A percentile compares a stretch with the other conserved stretches of the same genome.
Conservation (phyloP, 805 yeast genomes). For the Kurtzmaniella fragi region DNA sequence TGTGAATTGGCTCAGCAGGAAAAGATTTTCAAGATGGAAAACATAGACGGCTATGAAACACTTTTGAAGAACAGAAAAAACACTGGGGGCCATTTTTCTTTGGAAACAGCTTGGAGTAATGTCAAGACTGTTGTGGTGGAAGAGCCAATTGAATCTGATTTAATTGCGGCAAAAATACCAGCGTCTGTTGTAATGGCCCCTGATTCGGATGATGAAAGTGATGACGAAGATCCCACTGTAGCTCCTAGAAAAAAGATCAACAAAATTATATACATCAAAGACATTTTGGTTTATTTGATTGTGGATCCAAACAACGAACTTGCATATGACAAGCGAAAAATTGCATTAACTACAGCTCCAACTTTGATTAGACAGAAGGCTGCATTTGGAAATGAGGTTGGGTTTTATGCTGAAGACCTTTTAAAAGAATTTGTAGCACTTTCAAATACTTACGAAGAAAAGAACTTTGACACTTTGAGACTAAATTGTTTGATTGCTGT, state of each 20-base stretch:
- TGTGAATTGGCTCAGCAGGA: constrained; percentile 26
- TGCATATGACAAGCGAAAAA: constrained; percentile 44
- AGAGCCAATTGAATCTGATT: constrained; percentile 16
- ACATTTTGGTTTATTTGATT: constrained; percentile 53
- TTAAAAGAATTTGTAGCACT: constrained; percentile 48
- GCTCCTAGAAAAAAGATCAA: constrained; percentile 29
- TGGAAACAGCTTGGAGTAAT: constrained; percentile 16
- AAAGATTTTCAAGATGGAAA: constrained; percentile 28
- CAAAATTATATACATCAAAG: constrained; percentile 67
- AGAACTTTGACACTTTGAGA: constrained; percentile 58
- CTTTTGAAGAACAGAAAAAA: constrained; percentile 13
- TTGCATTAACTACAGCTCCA: constrained; percentile 51
- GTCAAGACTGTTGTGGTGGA: constrained; percentile 11
- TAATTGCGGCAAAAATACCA: constrained; percentile 14
- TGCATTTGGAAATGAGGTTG: constrained; percentile 54
- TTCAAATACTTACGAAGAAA: constrained; percentile 51
- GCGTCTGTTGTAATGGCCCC: constrained; percentile 20
- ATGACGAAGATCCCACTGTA: constrained; percentile 48
- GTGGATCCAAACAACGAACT: constrained; percentile 39
- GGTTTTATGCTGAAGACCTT: constrained; percentile 52
- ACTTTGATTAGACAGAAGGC: constrained; percentile 63
- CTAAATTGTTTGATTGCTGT: constrained; percentile 64
- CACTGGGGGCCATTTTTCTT: neutral
- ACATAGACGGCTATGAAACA: constrained; percentile 21
- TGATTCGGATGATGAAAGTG: constrained; percentile 20